A percentile compares a stretch with the other conserved stretches of the same genome.
phyloP scores from a whole-genome alignment of 306 rosid species.

The Acacia crassicarpa region DNA sequence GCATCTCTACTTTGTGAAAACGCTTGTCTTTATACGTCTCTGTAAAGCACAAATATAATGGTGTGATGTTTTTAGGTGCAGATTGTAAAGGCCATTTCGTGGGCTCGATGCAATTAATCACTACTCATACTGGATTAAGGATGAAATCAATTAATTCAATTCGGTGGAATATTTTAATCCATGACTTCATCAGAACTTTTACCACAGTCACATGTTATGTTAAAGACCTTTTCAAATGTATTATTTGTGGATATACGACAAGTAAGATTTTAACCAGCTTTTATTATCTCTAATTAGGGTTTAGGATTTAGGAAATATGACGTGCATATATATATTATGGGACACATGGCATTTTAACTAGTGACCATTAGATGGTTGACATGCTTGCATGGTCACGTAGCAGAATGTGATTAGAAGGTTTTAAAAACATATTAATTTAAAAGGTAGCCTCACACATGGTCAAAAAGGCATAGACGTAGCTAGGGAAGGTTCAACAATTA shows the following conservation, averaged over 20 bases:
- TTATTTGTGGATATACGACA: background rate
- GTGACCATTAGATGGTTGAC: conserved; percentile 34
- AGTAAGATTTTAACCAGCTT: background rate
- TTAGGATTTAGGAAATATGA: background rate
- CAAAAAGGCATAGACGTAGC: conserved; percentile 43
- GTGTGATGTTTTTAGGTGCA: background rate
- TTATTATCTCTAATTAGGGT: background rate
- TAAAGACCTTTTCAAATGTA: background rate
- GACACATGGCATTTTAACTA: background rate
- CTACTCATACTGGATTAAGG: background rate
- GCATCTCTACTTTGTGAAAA: conserved; percentile 6
- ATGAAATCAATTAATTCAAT: background rate
- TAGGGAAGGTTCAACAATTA: background rate
- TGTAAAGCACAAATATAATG: conserved; percentile 25
- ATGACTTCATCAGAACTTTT: background rate
- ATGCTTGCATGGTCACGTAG: conserved; percentile 63
- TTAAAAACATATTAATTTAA: conserved; percentile 19
- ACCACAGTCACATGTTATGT: background rate
- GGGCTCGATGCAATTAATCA: conserved; percentile 47
- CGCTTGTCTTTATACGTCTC: conserved; percentile 38
- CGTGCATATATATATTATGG: background rate
- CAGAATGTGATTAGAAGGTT: conserved; percentile 11
- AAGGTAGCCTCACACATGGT: conserved; percentile 59
- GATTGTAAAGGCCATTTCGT: conserved; percentile 29
- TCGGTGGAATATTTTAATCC: background rate